Evolutionary conservation across 805 yeast species (phyloP).

Genomic region (Metschnikowia rubicola): DNA sequence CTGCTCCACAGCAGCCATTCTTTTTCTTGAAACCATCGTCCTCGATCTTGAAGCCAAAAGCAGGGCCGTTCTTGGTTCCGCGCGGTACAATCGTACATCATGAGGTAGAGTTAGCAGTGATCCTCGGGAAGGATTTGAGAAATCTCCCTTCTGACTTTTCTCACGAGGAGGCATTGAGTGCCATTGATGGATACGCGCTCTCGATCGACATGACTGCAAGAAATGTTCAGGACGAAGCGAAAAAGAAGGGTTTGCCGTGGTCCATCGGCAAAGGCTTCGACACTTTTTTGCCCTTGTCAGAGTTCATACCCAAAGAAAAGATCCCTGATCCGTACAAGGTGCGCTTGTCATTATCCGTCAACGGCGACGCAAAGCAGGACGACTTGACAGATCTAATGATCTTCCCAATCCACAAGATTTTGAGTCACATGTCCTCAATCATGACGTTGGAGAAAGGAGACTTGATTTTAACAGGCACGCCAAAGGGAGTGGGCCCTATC

Average conservation of each 20-base stretch:
- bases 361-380: constrained; percentile 65
- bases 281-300: constrained; percentile 87
- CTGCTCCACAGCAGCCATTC: constrained; percentile 81
- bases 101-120: constrained; percentile 87
- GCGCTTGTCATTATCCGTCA: constrained; percentile 59
- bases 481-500: constrained; percentile 91
- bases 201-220: constrained; percentile 95
- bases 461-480: constrained; percentile 91
- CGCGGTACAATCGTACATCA: constrained; percentile 79
- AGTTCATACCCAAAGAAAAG: constrained; percentile 58
- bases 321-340: constrained; percentile 76
- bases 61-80: constrained; percentile 83
- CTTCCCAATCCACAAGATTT: constrained; percentile 77
- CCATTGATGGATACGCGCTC: constrained; percentile 82
- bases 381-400: constrained; percentile 83
- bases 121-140: constrained; percentile 61
- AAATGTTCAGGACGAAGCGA: constrained; percentile 92
- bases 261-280: constrained; percentile 94
- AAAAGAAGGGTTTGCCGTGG: constrained; percentile 95
- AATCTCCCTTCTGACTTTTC: constrained; percentile 60
- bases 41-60: constrained; percentile 53
- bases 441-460: constrained; percentile 93
- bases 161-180: constrained; percentile 64
- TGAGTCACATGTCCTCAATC: constrained; percentile 76
- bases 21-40: constrained; percentile 90